Evolutionary conservation across 2,329 filamentous ascomycete genomes (phyloP), one percentile per base, ranked within the genome.

Genomic region (Aspergillus quadricinctus): DNA sequence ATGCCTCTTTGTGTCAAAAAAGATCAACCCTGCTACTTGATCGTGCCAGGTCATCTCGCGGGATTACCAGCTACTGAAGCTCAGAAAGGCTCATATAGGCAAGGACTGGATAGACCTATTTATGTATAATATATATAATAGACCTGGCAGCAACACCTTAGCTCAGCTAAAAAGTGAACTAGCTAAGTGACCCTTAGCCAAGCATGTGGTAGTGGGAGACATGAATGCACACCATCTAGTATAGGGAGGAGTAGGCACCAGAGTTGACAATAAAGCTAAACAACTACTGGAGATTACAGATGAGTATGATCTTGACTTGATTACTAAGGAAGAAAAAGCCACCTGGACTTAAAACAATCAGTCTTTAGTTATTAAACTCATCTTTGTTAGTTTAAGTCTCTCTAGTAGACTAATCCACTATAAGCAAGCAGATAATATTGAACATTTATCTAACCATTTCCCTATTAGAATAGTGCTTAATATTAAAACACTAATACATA

Each of bases 381-480:
- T 57, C 48, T 65, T 61, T 45, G 43, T 51, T 6, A 51, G 31
- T 9, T 19, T 37, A 7, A 55, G 21, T 8, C 52, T 62, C 10
- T 35, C 52, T 10, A 23, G 25, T 11, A 54, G 55, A 3, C 31
- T 58, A n/a, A 40, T 63, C 10, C 29, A 56, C 8, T 60, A 56
- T 35, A 55, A 61, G 28, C 41, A 58, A 10, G 61, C 61, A 8
- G 53, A 55, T 6, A 55, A 61, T 4, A 14, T 68, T 3, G 59
- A 69, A 46, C 63, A 59, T 31, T 59, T 65, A 40, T 70, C 64
- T 0, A 65, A 70, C 53, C 61, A 69, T 25, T 35, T 48, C 14
- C 46, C 21, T 4, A 41, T 54, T 17, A 14, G 31, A 7, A 41
- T 17, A 2, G 17, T 54, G 7, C 19, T 54, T 6, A 31, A 54